These are phyloP conservation scores for Debaryomyces subglobosus DNA, from an alignment of 1,139 yeast genomes.

Conservation along the genomic window DNA sequence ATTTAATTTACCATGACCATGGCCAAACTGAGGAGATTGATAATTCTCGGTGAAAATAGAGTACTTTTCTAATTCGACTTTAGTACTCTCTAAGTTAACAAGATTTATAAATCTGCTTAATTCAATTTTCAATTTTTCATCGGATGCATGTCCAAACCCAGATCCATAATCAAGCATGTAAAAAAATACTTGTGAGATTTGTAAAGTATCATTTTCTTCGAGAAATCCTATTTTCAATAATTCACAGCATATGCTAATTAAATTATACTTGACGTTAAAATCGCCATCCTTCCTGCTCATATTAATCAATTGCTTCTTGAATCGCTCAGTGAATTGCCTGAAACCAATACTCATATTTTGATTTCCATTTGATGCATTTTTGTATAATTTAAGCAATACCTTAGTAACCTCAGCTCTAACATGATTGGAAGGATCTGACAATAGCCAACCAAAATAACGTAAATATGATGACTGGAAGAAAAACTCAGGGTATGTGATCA, in stretches of 20 bases:
- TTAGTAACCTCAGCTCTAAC: constrained; percentile 71
- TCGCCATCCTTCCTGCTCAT: constrained; percentile 47
- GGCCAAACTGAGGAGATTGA: constrained; percentile 22
- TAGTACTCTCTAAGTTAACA: constrained; percentile 21
- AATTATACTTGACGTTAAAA: constrained; percentile 51
- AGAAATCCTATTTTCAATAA: constrained; percentile 64
- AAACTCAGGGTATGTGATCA: constrained; percentile 66
- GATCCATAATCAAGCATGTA: constrained; percentile 35
- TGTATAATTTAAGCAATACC: constrained; percentile 55
- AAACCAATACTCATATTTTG: constrained; percentile 45
- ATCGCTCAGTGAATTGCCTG: constrained; percentile 73
- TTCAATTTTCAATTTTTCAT: constrained; percentile 38
- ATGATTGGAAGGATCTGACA: constrained; percentile 65
- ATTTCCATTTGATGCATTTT: constrained; percentile 21
- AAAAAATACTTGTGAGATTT: constrained; percentile 48
- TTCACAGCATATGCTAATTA: constrained; percentile 58
- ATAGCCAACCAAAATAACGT: constrained; percentile 81
- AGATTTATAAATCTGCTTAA: constrained; percentile 33
- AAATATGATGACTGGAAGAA: constrained; percentile 72
- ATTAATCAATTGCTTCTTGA: constrained; percentile 64
- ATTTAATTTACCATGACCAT: constrained; percentile 27
- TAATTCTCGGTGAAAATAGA: constrained; percentile 26
- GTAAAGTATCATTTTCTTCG: constrained; percentile 54
- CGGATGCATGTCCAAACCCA: constrained; percentile 18
- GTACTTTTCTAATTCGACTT: constrained; percentile 24